Evolutionary conservation across 2,329 filamentous ascomycete species (phyloP), one percentile per base, ranked within the genome.

Genomic region (Ophiocordyceps camponoti-floridani): DNA sequence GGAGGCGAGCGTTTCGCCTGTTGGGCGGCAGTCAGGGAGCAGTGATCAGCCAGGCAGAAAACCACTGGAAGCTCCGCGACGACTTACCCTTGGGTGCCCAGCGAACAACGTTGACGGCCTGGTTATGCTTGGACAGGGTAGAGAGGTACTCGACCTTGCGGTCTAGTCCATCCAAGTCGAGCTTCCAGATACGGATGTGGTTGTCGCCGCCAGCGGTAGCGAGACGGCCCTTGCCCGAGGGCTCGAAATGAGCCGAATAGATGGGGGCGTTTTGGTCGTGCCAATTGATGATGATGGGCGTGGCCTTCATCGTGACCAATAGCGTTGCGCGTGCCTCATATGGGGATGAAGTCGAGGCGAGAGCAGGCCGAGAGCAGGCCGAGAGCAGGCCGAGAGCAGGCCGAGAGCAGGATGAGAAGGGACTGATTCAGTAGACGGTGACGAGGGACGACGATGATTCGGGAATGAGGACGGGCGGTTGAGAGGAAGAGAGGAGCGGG

Each of bases 211-310:
- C 91, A 49, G 82, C 89, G 10, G 91, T 98, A 47, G 91, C 91
- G 50, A 98, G 69, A 56, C 91, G 79, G 45, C 87, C 87, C 62
- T 91, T 95, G 51, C 86, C 87, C 58, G 85, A 75, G 42, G 85
- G 85, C 61, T 98, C 89, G 61, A 96, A 98, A 63, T 96, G 89
- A 54, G 87, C 86, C 40, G 89, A 95, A 68, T 96, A 98, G 61
- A 98, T 88, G 47, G 91, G 91, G 55, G 85, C 79, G 66, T 93
- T 94, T 59, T 94, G 85, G 63, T 95, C 85, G 66, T 98, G 93
- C 91, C 91, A 98, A 70, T 93, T 86, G 67, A 98, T 89, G 60
- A 96, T 89, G 54, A 98, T 75, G 55, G 91, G 89, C 58, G 86
- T 82, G 59, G 87, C 88, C 75, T 94, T 96, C 91, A 98, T 98